Conservation (phyloP, 169 alveolate genomes). For the Perkinsus chesapeaki region DNA sequence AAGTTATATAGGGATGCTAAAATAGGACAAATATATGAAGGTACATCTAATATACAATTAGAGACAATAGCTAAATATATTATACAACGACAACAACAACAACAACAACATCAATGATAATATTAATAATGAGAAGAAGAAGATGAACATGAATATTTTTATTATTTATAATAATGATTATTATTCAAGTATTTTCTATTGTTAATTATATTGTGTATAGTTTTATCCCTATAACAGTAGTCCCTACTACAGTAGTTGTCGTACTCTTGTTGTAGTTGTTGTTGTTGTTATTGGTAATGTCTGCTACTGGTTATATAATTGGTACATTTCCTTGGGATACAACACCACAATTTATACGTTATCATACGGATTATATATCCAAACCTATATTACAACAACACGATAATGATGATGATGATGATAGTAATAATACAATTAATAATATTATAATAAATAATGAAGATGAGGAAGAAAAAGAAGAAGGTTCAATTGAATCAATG, state of each 20-base stretch:
- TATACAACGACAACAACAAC: not conserved
- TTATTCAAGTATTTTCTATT: not conserved
- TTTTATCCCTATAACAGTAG: not conserved
- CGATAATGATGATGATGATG: not conserved
- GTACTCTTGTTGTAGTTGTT: not conserved
- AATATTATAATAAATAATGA: not conserved
- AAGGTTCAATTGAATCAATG: not conserved
- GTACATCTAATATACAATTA: conserved; percentile 11
- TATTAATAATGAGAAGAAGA: not conserved
- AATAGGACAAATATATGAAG: conserved; percentile 17
- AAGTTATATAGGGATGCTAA: conserved; percentile 21
- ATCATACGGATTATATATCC: not conserved
- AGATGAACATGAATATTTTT: not conserved
- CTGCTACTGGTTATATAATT: not conserved
- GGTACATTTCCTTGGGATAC: not conserved
- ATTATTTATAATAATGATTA: too few species aligned
- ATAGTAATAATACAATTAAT: not conserved
- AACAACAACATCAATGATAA: too few species aligned
- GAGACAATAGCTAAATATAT: not conserved
- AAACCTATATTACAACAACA: not conserved
- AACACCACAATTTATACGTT: not conserved
- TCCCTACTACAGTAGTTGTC: not conserved
- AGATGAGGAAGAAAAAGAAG: not conserved
- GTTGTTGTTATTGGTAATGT: not conserved
- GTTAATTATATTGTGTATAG: not conserved